Percentiles rank a stretch among this genome's conserved stretches.
Conservation (phyloP, 495 filamentous ascomycete genomes). For the Tricharina praecox region DNA sequence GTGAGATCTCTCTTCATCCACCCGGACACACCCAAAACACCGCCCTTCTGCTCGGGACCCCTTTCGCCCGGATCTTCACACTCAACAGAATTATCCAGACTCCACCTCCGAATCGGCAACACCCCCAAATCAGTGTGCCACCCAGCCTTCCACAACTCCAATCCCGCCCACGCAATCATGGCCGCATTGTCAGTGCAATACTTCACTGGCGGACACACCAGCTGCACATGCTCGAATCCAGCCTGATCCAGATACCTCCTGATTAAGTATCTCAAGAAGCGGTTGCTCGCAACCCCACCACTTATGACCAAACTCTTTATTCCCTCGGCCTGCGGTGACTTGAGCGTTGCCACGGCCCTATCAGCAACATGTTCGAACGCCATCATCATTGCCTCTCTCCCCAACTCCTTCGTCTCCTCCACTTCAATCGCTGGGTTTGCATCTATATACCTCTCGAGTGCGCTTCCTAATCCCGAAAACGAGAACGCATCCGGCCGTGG, state of each 20-base stretch:
- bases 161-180: slow-evolving; percentile 93
- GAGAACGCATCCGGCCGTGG: slow-evolving; percentile 33
- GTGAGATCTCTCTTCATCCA: too few relatives aligned
- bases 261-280: slow-evolving; percentile 54
- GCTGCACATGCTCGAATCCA: slow-evolving; percentile 42
- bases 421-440: slow-evolving; percentile 21
- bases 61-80: slow-evolving; percentile 4
- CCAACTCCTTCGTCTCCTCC: slow-evolving; percentile 44
- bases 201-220: slow-evolving; percentile 54
- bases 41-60: not conserved
- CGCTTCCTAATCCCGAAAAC: slow-evolving; percentile 46
- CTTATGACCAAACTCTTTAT: slow-evolving; percentile 58
- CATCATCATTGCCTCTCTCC: slow-evolving; percentile 52
- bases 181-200: slow-evolving; percentile 90
- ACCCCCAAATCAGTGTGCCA: slow-evolving; percentile 45
- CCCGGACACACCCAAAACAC: not conserved
- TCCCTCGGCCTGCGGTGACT: slow-evolving; percentile 24
- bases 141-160: slow-evolving; percentile 79
- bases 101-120: slow-evolving; percentile 55
- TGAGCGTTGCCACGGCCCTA: slow-evolving; percentile 52
- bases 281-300: slow-evolving; percentile 77
- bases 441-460: slow-evolving; percentile 30
- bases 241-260: slow-evolving; percentile 42
- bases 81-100: slow-evolving; percentile 42
- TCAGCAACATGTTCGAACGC: slow-evolving; percentile 78